Percentiles rank a stretch among this genome's conserved stretches.
Conservation (phyloP, 2,329 filamentous ascomycete species). For the Botrytis deweyae region DNA sequence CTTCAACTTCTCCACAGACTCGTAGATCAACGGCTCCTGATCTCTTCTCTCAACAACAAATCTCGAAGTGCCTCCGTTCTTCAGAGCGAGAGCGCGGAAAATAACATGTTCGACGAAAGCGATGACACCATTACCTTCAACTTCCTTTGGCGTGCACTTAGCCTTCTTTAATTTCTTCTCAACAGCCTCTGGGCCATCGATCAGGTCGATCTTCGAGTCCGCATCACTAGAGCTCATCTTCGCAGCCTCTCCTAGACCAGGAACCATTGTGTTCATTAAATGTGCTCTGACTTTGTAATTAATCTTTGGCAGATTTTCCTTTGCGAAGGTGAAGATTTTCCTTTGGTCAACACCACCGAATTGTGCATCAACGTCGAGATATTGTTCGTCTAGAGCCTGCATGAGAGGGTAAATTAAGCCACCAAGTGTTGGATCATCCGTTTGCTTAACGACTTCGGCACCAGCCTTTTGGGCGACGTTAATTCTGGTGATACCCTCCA, state of each 20-base stretch:
- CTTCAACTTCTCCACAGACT: slow-evolving; percentile 16
- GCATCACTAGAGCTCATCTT: slow-evolving; percentile 81
- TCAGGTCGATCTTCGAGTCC: slow-evolving; percentile 23
- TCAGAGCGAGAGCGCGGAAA: slow-evolving; percentile 69
- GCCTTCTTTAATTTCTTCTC: slow-evolving; percentile 22
- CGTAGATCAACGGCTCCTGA: slow-evolving; percentile 18
- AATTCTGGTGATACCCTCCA: slow-evolving; percentile 47
- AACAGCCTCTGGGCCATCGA: slow-evolving; percentile 17
- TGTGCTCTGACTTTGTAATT: slow-evolving; percentile 74
- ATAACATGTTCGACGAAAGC: slow-evolving; percentile 75
- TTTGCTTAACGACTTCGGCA: slow-evolving; percentile 81
- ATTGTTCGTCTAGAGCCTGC: slow-evolving; percentile 45
- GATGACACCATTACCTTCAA: slow-evolving; percentile 61
- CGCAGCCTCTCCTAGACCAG: slow-evolving; percentile 72
- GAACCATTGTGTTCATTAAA: slow-evolving; percentile 84
- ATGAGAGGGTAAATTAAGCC: slow-evolving; percentile 82
- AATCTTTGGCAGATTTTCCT: slow-evolving; percentile 80
- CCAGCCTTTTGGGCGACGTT: slow-evolving; percentile 76
- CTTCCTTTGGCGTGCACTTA: slow-evolving; percentile 21
- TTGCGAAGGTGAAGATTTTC: slow-evolving; percentile 84
- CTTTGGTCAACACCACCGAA: slow-evolving; percentile 86
- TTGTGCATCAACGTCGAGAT: slow-evolving; percentile 84
- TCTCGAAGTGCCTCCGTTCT: slow-evolving; percentile 48
- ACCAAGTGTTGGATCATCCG: slow-evolving; percentile 69
- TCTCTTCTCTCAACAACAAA: slow-evolving; percentile 47